These are phyloP conservation scores for Ampelomyces quisqualis DNA, from an alignment of 2,329 filamentous ascomycete genomes.

Conservation along the genomic window DNA sequence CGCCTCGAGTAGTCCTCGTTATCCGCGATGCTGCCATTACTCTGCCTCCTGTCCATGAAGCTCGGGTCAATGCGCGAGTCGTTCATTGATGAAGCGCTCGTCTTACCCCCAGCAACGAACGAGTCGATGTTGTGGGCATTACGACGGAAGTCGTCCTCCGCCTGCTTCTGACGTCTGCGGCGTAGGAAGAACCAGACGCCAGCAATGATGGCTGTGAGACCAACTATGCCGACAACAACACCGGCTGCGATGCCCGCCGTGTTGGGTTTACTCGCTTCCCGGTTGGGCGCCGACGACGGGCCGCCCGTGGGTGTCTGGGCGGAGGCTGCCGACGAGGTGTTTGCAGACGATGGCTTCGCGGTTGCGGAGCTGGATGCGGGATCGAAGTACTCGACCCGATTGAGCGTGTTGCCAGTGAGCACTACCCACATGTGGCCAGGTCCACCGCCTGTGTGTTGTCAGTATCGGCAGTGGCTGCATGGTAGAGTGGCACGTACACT, in stretches of 20 bases:
- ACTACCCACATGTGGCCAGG: slow-evolving; percentile 53
- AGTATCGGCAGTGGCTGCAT: slow-evolving; percentile 10
- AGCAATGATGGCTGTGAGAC: slow-evolving; percentile 63
- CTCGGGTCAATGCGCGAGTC: slow-evolving; percentile 84
- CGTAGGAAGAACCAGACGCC: slow-evolving; percentile 74
- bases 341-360: slow-evolving; percentile 10
- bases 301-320: slow-evolving; percentile 41
- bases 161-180: slow-evolving; percentile 70
- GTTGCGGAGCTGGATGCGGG: slow-evolving; percentile 23
- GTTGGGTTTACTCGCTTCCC: slow-evolving; percentile 53
- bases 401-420: slow-evolving; percentile 51
- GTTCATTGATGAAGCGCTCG: slow-evolving; percentile 68
- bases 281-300: slow-evolving; percentile 34
- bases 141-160: slow-evolving; percentile 81
- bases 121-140: slow-evolving; percentile 76
- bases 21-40: slow-evolving; percentile 94
- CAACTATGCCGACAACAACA: slow-evolving; percentile 80
- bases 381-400: slow-evolving; percentile 41
- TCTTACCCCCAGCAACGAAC: slow-evolving; percentile 64
- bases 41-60: slow-evolving; percentile 79
- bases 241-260: slow-evolving; percentile 85
- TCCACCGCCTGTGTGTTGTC: slow-evolving; percentile 58
- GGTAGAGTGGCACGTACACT: slow-evolving; percentile 58
- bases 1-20: slow-evolving; percentile 95
- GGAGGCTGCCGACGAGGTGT: slow-evolving; percentile 25